Conservation (phyloP, 306 rosid genomes). For the Cucurbita maxima region DNA sequence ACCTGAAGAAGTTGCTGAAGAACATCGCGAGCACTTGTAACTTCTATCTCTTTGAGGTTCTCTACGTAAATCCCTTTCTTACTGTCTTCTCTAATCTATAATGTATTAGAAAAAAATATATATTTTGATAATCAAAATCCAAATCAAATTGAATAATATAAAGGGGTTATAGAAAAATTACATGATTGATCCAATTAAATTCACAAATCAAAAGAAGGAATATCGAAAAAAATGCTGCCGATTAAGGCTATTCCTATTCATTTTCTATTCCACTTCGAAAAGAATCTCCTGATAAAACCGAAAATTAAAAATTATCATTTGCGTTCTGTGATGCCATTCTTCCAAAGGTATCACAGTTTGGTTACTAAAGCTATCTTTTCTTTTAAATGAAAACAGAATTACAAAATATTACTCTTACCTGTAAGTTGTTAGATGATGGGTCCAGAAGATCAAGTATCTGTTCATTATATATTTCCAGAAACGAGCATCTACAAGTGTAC, state of each 20-base stretch:
- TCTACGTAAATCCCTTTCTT: conserved; percentile 97
- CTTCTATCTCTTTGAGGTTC: conserved; percentile 83
- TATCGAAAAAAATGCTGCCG: neutral
- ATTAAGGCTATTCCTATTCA: neutral
- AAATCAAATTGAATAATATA: neutral
- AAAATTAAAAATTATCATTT: neutral
- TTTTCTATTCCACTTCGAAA: neutral
- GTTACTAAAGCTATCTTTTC: neutral
- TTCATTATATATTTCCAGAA: conserved; percentile 91
- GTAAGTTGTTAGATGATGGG: conserved; percentile 74
- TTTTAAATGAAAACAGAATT: neutral
- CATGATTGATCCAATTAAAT: neutral
- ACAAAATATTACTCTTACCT: conserved; percentile 29
- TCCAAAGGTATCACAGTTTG: neutral
- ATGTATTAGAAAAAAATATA: neutral
- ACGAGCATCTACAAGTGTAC: conserved; percentile 81
- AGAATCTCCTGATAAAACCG: neutral
- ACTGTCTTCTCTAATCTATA: conserved; percentile 81
- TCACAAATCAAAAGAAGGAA: neutral
- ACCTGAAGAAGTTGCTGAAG: conserved; percentile 83
- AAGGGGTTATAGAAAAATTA: neutral
- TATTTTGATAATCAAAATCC: neutral
- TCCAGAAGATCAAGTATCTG: conserved; percentile 95
- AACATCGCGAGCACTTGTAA: conserved; percentile 78
- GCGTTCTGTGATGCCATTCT: neutral